Percentiles rank a stretch among this genome's conserved stretches.
Conservation (phyloP, 169 alveolate species). For the Cryptosporidium ryanae region DNA sequence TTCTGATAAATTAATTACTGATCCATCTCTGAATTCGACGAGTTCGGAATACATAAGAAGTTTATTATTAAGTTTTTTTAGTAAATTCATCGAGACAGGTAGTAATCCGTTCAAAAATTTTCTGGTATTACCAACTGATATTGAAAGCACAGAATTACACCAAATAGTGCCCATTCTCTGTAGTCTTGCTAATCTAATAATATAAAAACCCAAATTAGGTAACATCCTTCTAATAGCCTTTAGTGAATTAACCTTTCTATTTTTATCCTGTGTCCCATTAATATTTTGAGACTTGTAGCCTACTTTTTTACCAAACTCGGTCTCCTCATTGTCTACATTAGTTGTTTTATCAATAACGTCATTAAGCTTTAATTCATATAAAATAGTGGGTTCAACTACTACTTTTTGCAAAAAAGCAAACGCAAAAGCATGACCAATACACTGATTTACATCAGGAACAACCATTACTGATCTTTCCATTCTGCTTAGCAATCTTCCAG, state of each 20-base stretch:
- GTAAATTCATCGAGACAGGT: conserved; percentile 23
- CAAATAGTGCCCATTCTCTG: conserved; percentile 71
- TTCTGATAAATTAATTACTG: not conserved
- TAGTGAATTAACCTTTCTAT: conserved; percentile 10
- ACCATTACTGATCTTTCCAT: conserved; percentile 70
- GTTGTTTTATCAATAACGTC: conserved; percentile 27
- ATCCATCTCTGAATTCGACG: not conserved
- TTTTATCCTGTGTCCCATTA: not conserved
- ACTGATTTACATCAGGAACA: conserved; percentile 71
- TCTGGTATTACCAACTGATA: conserved; percentile 74
- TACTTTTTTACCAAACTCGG: conserved; percentile 46
- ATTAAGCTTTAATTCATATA: conserved; percentile 43
- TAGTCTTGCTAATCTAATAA: conserved; percentile 45
- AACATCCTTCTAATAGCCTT: conserved; percentile 30
- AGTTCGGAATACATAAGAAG: conserved; percentile 11
- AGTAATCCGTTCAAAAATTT: conserved; percentile 36
- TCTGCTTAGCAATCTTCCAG: conserved; percentile 52
- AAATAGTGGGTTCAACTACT: conserved; percentile 35
- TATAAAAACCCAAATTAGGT: conserved; percentile 48
- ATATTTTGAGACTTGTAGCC: conserved; percentile 31
- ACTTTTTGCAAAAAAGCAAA: conserved; percentile 65
- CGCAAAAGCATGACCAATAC: conserved; percentile 74
- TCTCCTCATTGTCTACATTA: conserved; percentile 37
- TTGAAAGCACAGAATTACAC: conserved; percentile 61
- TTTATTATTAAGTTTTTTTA: conserved; percentile 9